Conservation (phyloP, 192 early-diverging fungal genomes). For the Glomus cerebriforme region DNA sequence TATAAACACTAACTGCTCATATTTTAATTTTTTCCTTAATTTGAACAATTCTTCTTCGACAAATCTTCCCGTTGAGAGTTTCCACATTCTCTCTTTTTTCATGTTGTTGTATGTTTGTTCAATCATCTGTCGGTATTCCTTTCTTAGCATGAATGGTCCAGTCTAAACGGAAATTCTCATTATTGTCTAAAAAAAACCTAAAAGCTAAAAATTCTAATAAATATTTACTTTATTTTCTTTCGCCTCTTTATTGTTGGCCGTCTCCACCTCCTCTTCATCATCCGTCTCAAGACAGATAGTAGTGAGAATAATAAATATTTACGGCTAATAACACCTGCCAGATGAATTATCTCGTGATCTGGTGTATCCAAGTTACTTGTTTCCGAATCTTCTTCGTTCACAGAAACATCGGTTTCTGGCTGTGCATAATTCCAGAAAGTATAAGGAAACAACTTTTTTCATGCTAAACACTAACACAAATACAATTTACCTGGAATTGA, state of each 20-base stretch:
- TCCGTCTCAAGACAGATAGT: no score
- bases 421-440: constrained; percentile 1
- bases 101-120: constrained; percentile 21
- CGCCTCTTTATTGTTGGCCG: no score
- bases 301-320: no score
- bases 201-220: not conserved
- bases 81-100: constrained; percentile 32
- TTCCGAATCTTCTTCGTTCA: not conserved
- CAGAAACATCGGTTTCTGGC: not conserved
- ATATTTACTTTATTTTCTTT: no score
- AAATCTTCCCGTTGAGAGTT: constrained; percentile 29
- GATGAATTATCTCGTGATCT: not conserved
- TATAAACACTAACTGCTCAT: constrained; percentile 28
- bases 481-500: no score
- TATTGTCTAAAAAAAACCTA: constrained; percentile 7
- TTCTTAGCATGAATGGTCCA: constrained; percentile 10
- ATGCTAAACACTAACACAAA: not conserved
- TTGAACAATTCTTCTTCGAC: constrained; percentile 29
- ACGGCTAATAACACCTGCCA: not conserved
- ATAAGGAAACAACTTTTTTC: constrained; percentile 16
- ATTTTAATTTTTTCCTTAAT: constrained; percentile 26
- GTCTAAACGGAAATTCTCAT: constrained; percentile 12
- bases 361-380: constrained; percentile 6
- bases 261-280: no score
- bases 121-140: constrained; percentile 21